Percentiles rank a stretch among this genome's conserved stretches.
phyloP scores from a whole-genome alignment of 208 protist genomes.

The Crithidia sp. region DNA sequence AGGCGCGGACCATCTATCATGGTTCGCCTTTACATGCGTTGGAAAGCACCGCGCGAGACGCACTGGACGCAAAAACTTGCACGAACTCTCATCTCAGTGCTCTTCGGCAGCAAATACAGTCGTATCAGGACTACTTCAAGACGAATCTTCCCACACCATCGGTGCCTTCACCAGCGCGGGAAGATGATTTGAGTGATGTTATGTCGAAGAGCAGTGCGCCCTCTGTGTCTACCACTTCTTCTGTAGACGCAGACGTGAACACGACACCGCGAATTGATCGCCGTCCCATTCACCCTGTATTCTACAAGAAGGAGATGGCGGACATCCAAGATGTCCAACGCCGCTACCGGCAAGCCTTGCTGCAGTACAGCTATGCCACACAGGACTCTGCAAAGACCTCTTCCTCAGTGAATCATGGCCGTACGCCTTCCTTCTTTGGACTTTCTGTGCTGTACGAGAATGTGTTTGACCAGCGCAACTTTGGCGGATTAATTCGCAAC shows the following conservation, averaged over 20 bases:
- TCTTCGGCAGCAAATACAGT: conserved; percentile 11
- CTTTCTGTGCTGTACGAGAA: conserved; percentile 89
- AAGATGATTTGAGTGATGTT: too few species aligned
- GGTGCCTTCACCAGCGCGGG: neutral
- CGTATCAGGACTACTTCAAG: conserved; percentile 33
- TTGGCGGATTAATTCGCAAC: conserved; percentile 86
- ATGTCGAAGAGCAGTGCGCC: neutral
- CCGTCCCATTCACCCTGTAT: conserved; percentile 81
- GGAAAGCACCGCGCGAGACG: too few species aligned
- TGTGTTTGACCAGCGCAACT: conserved; percentile 84
- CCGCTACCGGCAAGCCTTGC: conserved; percentile 37
- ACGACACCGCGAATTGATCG: conserved; percentile 60
- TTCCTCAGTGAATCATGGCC: too few species aligned
- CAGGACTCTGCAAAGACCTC: neutral
- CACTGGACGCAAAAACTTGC: neutral
- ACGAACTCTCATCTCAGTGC: neutral
- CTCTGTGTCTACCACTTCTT: neutral
- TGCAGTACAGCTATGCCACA: conserved; percentile 35
- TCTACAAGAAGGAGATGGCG: conserved; percentile 18
- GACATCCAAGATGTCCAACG: conserved; percentile 22
- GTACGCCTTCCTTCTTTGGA: conserved; percentile 46
- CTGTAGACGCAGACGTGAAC: conserved; percentile 14
- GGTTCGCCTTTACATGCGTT: too few species aligned
- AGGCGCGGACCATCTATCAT: conserved; percentile 33
- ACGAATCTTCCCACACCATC: conserved; percentile 15